These are phyloP conservation scores for Candida endomychidarum DNA, from an alignment of 805 yeast genomes.

Conservation along the genomic window DNA sequence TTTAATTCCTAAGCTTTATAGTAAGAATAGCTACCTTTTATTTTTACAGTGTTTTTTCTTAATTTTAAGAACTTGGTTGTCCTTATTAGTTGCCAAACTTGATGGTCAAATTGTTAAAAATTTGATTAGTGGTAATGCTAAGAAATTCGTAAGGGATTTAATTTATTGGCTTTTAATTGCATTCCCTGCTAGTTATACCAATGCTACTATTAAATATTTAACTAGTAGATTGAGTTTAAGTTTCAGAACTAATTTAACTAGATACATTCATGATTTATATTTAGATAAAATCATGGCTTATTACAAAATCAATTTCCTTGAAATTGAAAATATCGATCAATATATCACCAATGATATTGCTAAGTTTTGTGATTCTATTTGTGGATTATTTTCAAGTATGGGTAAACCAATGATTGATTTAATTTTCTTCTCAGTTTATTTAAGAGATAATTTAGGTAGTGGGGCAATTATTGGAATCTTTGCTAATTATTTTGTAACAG, in stretches of 20 bases:
- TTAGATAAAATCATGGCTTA: slow-evolving; percentile 78
- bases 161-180: slow-evolving; percentile 88
- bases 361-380: slow-evolving; percentile 75
- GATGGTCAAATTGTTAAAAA: slow-evolving; percentile 93
- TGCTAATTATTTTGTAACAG: slow-evolving; percentile 77
- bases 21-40: slow-evolving; percentile 65
- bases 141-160: slow-evolving; percentile 71
- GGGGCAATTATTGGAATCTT: slow-evolving; percentile 83
- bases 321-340: slow-evolving; percentile 71
- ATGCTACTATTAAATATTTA: slow-evolving; percentile 81
- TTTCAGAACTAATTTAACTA: slow-evolving; percentile 77
- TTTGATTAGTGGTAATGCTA: slow-evolving; percentile 77
- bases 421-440: slow-evolving; percentile 77
- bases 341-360: slow-evolving; percentile 84
- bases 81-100: slow-evolving; percentile 78
- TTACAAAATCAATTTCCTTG: slow-evolving; percentile 65
- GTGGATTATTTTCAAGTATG: slow-evolving; percentile 80
- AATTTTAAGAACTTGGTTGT: slow-evolving; percentile 81
- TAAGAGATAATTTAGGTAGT: slow-evolving; percentile 82
- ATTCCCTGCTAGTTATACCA: slow-evolving; percentile 89
- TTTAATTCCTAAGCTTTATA: slow-evolving; percentile 68
- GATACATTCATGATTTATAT: slow-evolving; percentile 89
- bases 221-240: slow-evolving; percentile 75
- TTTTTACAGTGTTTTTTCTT: slow-evolving; percentile 72
- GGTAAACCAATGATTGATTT: slow-evolving; percentile 92